Base-by-base conservation (phyloP, 2,329 filamentous ascomycete species). In the Ophiostoma piceae region DNA sequence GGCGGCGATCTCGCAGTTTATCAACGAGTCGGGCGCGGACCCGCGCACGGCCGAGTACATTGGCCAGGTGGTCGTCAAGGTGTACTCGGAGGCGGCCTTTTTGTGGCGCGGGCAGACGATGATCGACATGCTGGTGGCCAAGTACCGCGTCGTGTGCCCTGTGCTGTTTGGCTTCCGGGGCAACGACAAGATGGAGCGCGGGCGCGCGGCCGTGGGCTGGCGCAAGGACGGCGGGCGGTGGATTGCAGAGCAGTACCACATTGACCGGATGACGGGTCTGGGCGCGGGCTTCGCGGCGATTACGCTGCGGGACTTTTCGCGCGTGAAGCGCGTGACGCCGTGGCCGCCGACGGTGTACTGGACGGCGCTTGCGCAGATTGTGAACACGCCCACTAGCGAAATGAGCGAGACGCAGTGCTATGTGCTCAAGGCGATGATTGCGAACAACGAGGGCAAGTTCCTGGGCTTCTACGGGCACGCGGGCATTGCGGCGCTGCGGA, bases 281-380 rank as follows among this genome's bases (percentile, higher is more conserved):
- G 92, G 88, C 1, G 90, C 91, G 2, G 94, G 94, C 0, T 99
- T 90, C 76, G 92, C 93, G 0, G 88, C 94, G 1, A 84, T 98
- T 51, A 88, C 92, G 1, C 82, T 97, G 9, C 88, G 94, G 66
- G 92, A 96, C 77, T 97, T 96, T 76, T 87, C 86, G 72, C 89
- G 86, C 73, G 86, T 88, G 1, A 82, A 83, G 54, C 88, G 88
- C 73, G 82, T 81, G 65, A 94, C 94, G 74, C 93, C 90, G 0
- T 95, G 87, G 79, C 93, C 90, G 3, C 91, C 91, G 67, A 84
- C 84, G 0, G 84, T 94, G 70, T 98, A 95, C 82, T 99, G 95
- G 95, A 84, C 83, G 51, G 85, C 90, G 0, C 81, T 98, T 70
- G 87, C 92, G 0, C 84, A 84, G 62, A 91, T 98, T 51, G 81